phyloP scores from a whole-genome alignment of 202 grass and related monocot species.

The Alloteropsis angusta region DNA sequence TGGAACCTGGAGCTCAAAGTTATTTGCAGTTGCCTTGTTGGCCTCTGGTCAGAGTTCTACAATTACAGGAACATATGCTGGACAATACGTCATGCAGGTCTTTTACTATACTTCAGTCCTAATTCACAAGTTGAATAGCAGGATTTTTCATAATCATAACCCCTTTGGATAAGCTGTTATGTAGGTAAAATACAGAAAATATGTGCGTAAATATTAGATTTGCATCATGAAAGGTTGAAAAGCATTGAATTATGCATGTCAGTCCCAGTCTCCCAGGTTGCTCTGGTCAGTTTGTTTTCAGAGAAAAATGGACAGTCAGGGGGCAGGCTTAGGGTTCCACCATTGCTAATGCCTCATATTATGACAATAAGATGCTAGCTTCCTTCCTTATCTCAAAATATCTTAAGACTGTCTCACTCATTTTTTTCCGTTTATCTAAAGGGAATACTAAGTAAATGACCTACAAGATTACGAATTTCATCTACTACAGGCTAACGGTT shows the following conservation, averaged over 20 bases:
- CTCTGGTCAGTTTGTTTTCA: neutral
- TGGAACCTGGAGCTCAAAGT: constrained; percentile 89
- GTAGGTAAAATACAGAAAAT: neutral
- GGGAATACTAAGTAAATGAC: neutral
- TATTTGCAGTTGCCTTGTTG: constrained; percentile 88
- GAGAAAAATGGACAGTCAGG: neutral
- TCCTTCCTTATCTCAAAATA: neutral
- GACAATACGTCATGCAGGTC: constrained; percentile 99
- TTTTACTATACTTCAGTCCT: neutral
- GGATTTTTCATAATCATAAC: neutral
- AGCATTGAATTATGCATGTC: neutral
- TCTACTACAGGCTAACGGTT: neutral
- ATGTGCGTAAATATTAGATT: neutral
- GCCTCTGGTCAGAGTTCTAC: constrained; percentile 97
- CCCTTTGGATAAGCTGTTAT: neutral
- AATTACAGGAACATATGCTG: constrained; percentile 95
- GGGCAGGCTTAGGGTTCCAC: neutral
- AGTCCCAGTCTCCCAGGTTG: neutral
- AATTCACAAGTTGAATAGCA: neutral
- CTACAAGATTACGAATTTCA: neutral
- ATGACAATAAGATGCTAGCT: neutral
- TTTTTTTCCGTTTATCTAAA: neutral
- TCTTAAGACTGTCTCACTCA: neutral
- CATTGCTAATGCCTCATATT: neutral
- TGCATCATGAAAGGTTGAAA: neutral